phyloP scores from a whole-genome alignment of 306 rosid species.

The Corylus heterophylla region DNA sequence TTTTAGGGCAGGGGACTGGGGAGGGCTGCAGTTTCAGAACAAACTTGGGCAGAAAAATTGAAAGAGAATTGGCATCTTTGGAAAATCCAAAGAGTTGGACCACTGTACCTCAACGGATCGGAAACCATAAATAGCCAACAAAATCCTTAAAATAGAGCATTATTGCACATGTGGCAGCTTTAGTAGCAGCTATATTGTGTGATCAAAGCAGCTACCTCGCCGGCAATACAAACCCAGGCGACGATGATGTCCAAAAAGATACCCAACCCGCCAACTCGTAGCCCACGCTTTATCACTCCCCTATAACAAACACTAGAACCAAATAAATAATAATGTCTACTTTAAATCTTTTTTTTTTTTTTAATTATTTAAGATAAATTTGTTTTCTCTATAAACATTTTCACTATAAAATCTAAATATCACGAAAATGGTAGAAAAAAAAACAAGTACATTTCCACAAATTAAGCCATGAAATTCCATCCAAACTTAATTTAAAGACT shows the following conservation, averaged over 20 bases:
- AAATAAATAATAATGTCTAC: no score
- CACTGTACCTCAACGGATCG: conserved; percentile 26
- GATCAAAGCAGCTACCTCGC: not conserved
- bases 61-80: conserved; percentile 32
- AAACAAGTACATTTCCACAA: no score
- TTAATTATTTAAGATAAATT: no score
- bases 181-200: not conserved
- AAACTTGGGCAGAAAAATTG: conserved; percentile 36
- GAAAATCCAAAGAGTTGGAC: conserved; percentile 33
- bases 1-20: not conserved
- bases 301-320: no score
- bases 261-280: not conserved
- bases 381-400: no score
- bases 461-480: no score
- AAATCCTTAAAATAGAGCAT: conserved; percentile 28
- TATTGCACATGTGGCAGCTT: conserved; percentile 34
- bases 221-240: not conserved
- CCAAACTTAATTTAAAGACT: no score
- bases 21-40: conserved; percentile 14
- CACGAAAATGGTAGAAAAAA: no score
- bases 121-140: conserved; percentile 45
- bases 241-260: not conserved
- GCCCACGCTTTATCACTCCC: not conserved
- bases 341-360: no score
- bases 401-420: no score